Percentiles rank a stretch among this genome's conserved stretches.
Conservation (phyloP, 345 rosid species). For the Gynandropsis gynandra region DNA sequence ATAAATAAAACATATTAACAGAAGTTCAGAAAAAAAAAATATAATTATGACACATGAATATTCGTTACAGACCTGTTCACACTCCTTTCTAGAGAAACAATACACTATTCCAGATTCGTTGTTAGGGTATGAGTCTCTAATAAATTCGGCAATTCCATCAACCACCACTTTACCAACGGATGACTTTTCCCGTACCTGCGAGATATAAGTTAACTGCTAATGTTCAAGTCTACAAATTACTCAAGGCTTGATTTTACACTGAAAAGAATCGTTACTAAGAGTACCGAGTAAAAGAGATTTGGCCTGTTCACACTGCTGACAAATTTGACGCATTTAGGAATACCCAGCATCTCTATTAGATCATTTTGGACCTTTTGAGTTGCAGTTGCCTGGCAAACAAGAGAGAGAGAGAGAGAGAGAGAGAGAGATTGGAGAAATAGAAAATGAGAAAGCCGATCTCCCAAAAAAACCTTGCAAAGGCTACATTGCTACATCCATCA, state of each 20-base stretch:
- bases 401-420: no score
- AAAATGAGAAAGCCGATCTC: background rate
- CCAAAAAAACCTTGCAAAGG: slow-evolving; percentile 6
- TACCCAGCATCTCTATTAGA: slow-evolving; percentile 77
- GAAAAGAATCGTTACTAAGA: slow-evolving; percentile 10
- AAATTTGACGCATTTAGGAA: slow-evolving; percentile 73
- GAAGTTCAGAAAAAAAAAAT: slow-evolving; percentile 11
- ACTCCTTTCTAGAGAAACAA: slow-evolving; percentile 93
- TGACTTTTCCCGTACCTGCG: slow-evolving; percentile 81
- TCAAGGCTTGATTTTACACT: background rate
- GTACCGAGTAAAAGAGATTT: slow-evolving; percentile 86
- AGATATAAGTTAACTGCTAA: slow-evolving; percentile 11
- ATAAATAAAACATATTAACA: background rate
- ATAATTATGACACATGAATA: slow-evolving; percentile 4
- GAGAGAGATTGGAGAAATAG: background rate
- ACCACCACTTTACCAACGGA: slow-evolving; percentile 67
- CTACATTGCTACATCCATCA: background rate
- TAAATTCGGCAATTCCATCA: slow-evolving; percentile 81
- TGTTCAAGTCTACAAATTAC: slow-evolving; percentile 9
- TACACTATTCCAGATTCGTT: slow-evolving; percentile 92
- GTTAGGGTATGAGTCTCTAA: slow-evolving; percentile 69
- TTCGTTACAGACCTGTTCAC: slow-evolving; percentile 67
- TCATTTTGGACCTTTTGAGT: slow-evolving; percentile 86
- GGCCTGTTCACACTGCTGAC: slow-evolving; percentile 96
- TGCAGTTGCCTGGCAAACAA: slow-evolving; percentile 78